A percentile compares a stretch with the other conserved stretches of the same genome.
Conservation (phyloP, 2,329 filamentous ascomycete genomes). For the Colletotrichum sp. region DNA sequence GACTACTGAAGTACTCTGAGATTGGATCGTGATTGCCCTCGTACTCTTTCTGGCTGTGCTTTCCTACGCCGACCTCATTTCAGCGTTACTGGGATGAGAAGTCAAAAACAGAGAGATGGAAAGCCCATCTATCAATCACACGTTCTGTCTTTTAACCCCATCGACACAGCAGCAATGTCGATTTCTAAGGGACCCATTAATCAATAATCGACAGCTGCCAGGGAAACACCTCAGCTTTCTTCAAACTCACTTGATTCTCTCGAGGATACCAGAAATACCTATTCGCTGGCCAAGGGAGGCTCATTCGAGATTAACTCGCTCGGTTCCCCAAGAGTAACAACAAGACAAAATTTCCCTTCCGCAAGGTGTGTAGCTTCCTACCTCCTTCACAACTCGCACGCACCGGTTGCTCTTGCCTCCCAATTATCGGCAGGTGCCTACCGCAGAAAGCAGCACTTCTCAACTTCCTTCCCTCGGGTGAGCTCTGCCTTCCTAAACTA, state of each 20-base stretch:
- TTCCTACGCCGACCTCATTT: not conserved
- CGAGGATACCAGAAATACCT: rapidly evolving
- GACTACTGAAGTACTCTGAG: not conserved
- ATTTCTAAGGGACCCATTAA: not conserved
- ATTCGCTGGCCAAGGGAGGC: too few relatives aligned
- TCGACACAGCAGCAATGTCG: not conserved
- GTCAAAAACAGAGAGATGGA: not conserved
- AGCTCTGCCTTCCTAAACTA: not conserved
- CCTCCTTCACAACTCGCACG: not conserved
- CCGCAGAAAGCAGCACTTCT: not conserved
- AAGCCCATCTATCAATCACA: not conserved
- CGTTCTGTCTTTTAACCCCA: rapidly evolving
- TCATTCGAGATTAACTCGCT: too few relatives aligned
- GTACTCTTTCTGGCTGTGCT: not conserved
- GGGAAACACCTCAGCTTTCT: not conserved
- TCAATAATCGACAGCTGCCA: not conserved
- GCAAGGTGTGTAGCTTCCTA: not conserved
- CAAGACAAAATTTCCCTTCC: not conserved
- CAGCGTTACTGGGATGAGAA: not conserved
- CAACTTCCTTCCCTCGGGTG: not conserved
- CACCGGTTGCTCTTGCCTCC: not conserved
- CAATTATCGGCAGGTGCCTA: not conserved
- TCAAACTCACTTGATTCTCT: not conserved
- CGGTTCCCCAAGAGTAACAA: not conserved
- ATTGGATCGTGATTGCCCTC: not conserved